Evolutionary conservation across 1,284 basidiomycete species (phyloP).

Genomic region (Psilocybe mexicana): DNA sequence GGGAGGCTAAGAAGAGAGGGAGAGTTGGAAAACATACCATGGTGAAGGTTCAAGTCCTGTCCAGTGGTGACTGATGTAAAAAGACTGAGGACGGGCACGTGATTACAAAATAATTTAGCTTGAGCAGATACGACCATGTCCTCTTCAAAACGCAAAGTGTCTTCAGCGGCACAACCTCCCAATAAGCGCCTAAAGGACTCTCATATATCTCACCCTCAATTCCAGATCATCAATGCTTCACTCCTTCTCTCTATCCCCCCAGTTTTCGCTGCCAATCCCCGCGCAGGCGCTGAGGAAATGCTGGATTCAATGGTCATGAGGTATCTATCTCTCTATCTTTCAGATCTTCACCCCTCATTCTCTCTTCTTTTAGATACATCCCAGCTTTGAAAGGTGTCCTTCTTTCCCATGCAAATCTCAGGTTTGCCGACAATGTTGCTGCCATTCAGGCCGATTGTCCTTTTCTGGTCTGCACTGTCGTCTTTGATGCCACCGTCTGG

Average conservation of each 20-base stretch:
- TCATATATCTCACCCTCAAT: conserved; percentile 44
- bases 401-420: conserved; percentile 80
- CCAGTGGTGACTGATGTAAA: background rate
- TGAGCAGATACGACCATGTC: conserved; percentile 29
- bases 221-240: conserved; percentile 65
- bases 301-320: conserved; percentile 93
- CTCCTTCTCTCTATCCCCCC: conserved; percentile 83
- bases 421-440: conserved; percentile 70
- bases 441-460: conserved; percentile 85
- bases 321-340: conserved; percentile 39
- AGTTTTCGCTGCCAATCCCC: conserved; percentile 71
- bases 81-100: conserved; percentile 5
- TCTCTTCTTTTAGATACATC: conserved; percentile 67
- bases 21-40: conserved; percentile 11
- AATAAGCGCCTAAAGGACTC: conserved; percentile 34
- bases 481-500: conserved; percentile 89
- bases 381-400: conserved; percentile 87
- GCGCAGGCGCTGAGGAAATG: conserved; percentile 81
- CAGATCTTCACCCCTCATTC: background rate
- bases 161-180: conserved; percentile 26
- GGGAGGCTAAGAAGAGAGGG: background rate
- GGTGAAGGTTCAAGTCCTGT: conserved; percentile 5
- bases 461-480: conserved; percentile 75
- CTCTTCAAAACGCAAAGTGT: conserved; percentile 36
- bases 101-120: conserved; percentile 13